Base-by-base conservation (phyloP, 192 early-diverging fungal species). In the Neocallimastix lanati region DNA sequence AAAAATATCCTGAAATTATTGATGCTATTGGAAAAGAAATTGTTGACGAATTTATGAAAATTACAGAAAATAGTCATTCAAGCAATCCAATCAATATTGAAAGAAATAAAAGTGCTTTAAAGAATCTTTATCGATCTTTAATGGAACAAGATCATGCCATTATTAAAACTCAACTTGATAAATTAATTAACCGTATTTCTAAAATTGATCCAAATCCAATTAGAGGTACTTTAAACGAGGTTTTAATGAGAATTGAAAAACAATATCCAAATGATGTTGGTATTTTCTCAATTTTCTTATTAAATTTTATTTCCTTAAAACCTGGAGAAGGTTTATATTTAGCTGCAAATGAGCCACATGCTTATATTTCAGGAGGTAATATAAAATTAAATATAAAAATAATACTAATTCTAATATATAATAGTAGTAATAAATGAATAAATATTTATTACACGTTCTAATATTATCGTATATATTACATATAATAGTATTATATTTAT, bases 331-430 rank as follows among this genome's bases (percentile, higher is more conserved):
- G 93, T 12, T 93, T 99, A 77, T 99, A 93, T 83, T 87, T 99
- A 84, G 97, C 94, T 13, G 96, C 96, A 11, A 96, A 97, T 82
- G 96, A 97, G 81, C 97, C 96, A 35, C 96, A 98, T 84, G 96
- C 97, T 1, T 99, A 99, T 80, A 82, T 98, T 77, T 95, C 90
- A 78, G 96, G 96, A 85, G 93, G 93, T 92, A 29, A n/a, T 81
- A 33, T 33, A 33, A 33, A 33, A 6, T 6, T 33, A 6, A 33
- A 33, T 33, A 33, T 33, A 33, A 6, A 33, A 33, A 33, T 33
- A 33, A 33, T 6, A 6, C 3, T 33, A 33, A 33, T 33, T 6
- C 30, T 33, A 33, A 33, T 11, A 33, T 33, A n/a, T n/a, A n/a
- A n/a, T n/a, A n/a, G n/a, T n/a, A n/a, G n/a, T n/a, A n/a, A n/a